Percentiles rank a stretch among this genome's conserved stretches.
Evolutionary conservation across 2,329 filamentous ascomycete genomes (phyloP).

Genomic region (Cytospora paraplurivora): DNA sequence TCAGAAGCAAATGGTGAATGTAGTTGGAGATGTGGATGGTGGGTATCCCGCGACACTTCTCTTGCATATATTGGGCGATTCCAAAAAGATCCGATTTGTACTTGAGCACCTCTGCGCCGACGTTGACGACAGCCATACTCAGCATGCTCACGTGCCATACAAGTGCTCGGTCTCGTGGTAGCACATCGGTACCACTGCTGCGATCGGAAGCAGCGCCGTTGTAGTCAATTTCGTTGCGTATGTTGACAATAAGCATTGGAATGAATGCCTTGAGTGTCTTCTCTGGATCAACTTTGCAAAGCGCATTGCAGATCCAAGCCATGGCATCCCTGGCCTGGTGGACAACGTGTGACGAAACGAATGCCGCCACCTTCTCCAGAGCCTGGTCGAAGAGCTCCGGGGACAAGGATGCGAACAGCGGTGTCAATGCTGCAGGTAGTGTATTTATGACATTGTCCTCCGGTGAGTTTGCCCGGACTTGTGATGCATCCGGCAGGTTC

Average conservation of each 20-base stretch:
- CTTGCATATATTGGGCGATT: slow-evolving; percentile 94
- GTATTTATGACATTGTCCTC: slow-evolving; percentile 98
- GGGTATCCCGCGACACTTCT: slow-evolving; percentile 88
- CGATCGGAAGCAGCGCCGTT: slow-evolving; percentile 94
- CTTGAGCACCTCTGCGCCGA: slow-evolving; percentile 84
- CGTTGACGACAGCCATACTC: slow-evolving; percentile 97
- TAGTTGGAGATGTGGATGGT: slow-evolving; percentile 97
- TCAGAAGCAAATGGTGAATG: slow-evolving; percentile 92
- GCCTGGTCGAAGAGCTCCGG: slow-evolving; percentile 92
- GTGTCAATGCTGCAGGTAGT: slow-evolving; percentile 85
- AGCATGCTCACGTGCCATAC: slow-evolving; percentile 95
- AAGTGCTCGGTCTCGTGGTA: slow-evolving; percentile 87
- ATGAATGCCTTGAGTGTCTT: slow-evolving; percentile 91
- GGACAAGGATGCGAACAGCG: slow-evolving; percentile 85
- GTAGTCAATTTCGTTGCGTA: slow-evolving; percentile 94
- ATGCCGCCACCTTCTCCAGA: slow-evolving; percentile 87
- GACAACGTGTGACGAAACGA: slow-evolving; percentile 91
- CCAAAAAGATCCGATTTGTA: slow-evolving; percentile 89
- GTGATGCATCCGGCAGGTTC: slow-evolving; percentile 87
- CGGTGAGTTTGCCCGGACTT: slow-evolving; percentile 85
- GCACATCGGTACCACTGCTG: slow-evolving; percentile 88
- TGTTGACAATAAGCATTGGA: slow-evolving; percentile 86
- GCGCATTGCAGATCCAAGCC: slow-evolving; percentile 95
- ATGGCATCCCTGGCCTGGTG: slow-evolving; percentile 97
- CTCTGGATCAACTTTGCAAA: slow-evolving; percentile 93